Evolutionary conservation across 768 basidiomycete genomes (phyloP).

Genomic region (Tremella yokohamensis): DNA sequence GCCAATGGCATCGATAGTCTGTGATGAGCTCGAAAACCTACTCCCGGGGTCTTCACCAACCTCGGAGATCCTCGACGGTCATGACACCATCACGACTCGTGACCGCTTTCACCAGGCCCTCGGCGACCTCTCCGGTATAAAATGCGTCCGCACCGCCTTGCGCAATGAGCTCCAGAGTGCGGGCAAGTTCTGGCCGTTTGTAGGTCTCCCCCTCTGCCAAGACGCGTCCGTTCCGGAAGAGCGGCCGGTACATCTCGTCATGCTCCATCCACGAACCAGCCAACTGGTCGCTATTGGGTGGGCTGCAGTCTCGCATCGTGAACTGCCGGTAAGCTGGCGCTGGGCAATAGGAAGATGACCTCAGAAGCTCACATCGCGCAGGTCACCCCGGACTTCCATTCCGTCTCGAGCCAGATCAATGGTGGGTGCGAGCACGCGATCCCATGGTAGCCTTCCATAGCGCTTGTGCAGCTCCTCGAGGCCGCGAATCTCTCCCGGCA

Average conservation of each 20-base stretch:
- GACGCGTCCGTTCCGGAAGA: slow-evolving; percentile 27
- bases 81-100: slow-evolving; percentile 72
- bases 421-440: slow-evolving; percentile 66
- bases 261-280: slow-evolving; percentile 24
- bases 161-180: slow-evolving; percentile 69
- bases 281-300: slow-evolving; percentile 15
- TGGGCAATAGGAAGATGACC: no score
- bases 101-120: slow-evolving; percentile 69
- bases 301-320: slow-evolving; percentile 15
- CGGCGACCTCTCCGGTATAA: slow-evolving; percentile 77
- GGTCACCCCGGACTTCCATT: slow-evolving; percentile 55
- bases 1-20: slow-evolving; percentile 65
- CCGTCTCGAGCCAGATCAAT: slow-evolving; percentile 65
- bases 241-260: slow-evolving; percentile 20
- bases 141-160: slow-evolving; percentile 72
- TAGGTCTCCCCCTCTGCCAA: slow-evolving; percentile 17
- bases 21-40: not conserved
- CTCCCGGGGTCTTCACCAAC: slow-evolving; percentile 11
- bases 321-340: slow-evolving; percentile 13
- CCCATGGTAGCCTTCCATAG: slow-evolving; percentile 77
- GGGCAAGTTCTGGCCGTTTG: slow-evolving; percentile 57
- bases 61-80: slow-evolving; percentile 60
- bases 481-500: slow-evolving; percentile 84
- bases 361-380: slow-evolving; percentile 23
- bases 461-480: slow-evolving; percentile 73